Evolutionary conservation across 176 grass and related monocot genomes (phyloP), one percentile per base, ranked within the genome.

Genomic region (Lolium rigidum): DNA sequence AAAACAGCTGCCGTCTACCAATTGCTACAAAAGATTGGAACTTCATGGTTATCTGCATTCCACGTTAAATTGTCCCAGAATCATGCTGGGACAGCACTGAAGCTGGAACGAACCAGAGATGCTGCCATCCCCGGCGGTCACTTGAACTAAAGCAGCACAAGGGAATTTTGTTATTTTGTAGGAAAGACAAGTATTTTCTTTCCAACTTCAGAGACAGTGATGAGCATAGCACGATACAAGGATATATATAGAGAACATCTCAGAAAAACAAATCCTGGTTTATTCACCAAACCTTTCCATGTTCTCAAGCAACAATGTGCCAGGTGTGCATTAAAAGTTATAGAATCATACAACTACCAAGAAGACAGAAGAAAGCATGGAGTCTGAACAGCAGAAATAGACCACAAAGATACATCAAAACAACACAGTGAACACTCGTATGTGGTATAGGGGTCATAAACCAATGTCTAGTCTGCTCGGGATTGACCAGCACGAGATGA

Each of bases 401-500:
- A 56, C 6, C 54, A 56, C 17, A 20, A 18, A 18, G 54, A 56
- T 56, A 56, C 54, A 56, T 1, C 54, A 18, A 18, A 56, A 7
- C 17, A 56, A 20, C 16, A 56, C 54, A 18, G 6, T 56, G 54
- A 6, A 8, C 54, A 20, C 54, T 20, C 16, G 54, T 56, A 18
- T 56, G 54, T 50, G 48, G 52, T 55, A 17, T 55, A 17, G 16
- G 56, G 18, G 21, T 60, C 57, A 81, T 61, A 56, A 56, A 16
- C 54, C 54, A 56, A 16, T 54, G 73, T 20, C 41, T 82, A 88
- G 48, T 88, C 79, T 46, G 79, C 70, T 82, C 86, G 69, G 60
- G 86, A 88, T 76, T 82, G 86, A 21, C 86, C 86, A 44, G 79
- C 86, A 88, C 86, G 79, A 31, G 86, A 88, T 10, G 86, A 88